Percentiles rank a stretch among this genome's conserved stretches.
These are phyloP conservation scores for Camelina laxa DNA, from an alignment of 345 rosid species.

Conservation along the genomic window DNA sequence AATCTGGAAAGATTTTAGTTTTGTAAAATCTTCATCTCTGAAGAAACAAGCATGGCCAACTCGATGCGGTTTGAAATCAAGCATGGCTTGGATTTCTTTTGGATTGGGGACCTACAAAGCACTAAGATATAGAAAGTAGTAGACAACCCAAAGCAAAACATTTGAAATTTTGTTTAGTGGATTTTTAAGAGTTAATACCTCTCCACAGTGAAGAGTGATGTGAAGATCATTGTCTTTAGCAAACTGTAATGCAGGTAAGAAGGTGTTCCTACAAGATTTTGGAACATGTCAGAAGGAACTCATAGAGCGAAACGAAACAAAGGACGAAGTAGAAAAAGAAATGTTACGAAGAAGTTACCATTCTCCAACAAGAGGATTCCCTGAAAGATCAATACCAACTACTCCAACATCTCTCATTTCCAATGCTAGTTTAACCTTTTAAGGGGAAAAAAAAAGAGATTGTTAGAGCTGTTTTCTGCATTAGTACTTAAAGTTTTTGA, in stretches of 20 bases:
- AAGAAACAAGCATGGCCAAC: conserved; percentile 91
- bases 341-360: conserved; percentile 53
- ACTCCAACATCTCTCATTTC: conserved; percentile 81
- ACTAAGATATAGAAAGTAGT: conserved; percentile 59
- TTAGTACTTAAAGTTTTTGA: background rate
- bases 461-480: background rate
- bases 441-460: background rate
- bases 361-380: conserved; percentile 87
- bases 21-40: conserved; percentile 62
- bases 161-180: conserved; percentile 7
- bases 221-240: conserved; percentile 79
- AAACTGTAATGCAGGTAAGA: conserved; percentile 77
- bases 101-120: conserved; percentile 83
- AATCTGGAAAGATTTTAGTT: conserved; percentile 64
- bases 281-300: background rate
- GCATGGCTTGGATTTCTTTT: conserved; percentile 79
- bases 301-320: background rate
- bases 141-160: conserved; percentile 35
- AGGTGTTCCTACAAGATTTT: conserved; percentile 62
- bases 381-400: conserved; percentile 94
- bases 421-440: conserved; percentile 85
- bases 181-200: conserved; percentile 54
- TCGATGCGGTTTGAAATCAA: conserved; percentile 84
- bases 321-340: background rate
- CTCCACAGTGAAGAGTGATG: conserved; percentile 95